Evolutionary conservation across 805 yeast genomes (phyloP), one percentile per base, ranked within the genome.

Genomic region (Candida bentonensis): DNA sequence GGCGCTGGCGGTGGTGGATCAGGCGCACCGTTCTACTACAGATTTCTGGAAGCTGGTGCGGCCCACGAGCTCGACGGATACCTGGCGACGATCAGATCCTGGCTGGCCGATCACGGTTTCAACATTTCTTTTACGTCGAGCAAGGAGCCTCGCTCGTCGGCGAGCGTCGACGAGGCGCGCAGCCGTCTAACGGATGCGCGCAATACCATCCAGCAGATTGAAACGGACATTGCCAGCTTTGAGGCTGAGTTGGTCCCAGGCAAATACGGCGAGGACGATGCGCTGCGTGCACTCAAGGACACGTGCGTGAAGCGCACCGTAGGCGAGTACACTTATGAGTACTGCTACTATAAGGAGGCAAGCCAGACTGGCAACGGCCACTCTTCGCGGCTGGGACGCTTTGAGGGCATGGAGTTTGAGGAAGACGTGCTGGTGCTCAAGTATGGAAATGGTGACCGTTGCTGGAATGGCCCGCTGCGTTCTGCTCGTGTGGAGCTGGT

Each of bases 401-500:
- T 55, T 41, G 51, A 51, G 22, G 42, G 48, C 11, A 46, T 47
- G 22, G 54, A 53, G 15, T 56, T 57, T 36, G 49, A 51, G 9
- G 53, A 53, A 4, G 63, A 59, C 3, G 48, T 46, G n/a, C 44
- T 68, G 40, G 50, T 49, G 20, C 49, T 74, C 23, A 52, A 55
- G 23, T 92, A 68, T 56, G 65, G 60, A 3, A 56, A 66, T 17
- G 98, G 98, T 20, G 78, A 77, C 36, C 73, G 70, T 56, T 92
- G 98, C 62, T 89, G 97, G 96, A 84, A 87, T 58, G 98, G 98
- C 0, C 96, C 96, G 3, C 59, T 66, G 23, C 75, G 98, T 59
- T 72, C 80, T 26, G 88, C 85, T 1, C 63, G 59, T 7, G 79
- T 84, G 1, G 66, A 66, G 21, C 56, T 88, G 44, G 65, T 67